Percentiles rank a stretch among this genome's conserved stretches.
Evolutionary conservation across 345 rosid species (phyloP).

Genomic region (Punica granatum): DNA sequence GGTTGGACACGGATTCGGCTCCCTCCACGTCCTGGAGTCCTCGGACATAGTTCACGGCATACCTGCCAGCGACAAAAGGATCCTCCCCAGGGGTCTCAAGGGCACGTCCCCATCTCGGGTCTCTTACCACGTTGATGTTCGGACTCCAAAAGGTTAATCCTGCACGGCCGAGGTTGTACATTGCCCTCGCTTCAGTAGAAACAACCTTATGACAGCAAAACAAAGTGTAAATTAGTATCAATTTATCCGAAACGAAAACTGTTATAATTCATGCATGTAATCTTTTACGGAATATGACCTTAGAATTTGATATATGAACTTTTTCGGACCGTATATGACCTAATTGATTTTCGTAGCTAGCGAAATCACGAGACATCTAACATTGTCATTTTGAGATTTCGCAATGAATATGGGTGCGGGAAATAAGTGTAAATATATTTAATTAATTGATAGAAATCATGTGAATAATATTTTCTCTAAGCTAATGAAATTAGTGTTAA

Average conservation of each 20-base stretch:
- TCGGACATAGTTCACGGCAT: constrained; percentile 30
- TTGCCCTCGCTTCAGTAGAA: constrained; percentile 45
- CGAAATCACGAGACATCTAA: no score
- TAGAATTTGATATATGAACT: no score
- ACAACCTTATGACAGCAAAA: constrained; percentile 24
- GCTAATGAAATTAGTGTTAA: no score
- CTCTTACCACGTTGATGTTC: constrained; percentile 32
- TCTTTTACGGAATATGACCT: no score
- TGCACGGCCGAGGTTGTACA: constrained; percentile 39
- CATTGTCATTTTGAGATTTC: no score
- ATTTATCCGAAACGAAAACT: no score
- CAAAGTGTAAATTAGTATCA: no score
- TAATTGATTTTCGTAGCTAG: no score
- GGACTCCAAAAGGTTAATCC: constrained; percentile 46
- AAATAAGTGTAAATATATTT: no score
- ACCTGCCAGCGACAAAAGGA: constrained; percentile 29
- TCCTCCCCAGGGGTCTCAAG: constrained; percentile 43
- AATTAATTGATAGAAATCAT: neutral
- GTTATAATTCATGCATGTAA: no score
- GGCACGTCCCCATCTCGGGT: constrained; percentile 44
- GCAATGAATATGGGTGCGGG: no score
- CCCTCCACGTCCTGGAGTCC: constrained; percentile 43
- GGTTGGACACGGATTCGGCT: constrained; percentile 7
- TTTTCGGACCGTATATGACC: no score
- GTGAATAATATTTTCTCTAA: neutral